Percentiles rank a stretch among this genome's conserved stretches.
Evolutionary conservation across 2,329 filamentous ascomycete genomes (phyloP).

Genomic region (Fusarium caatingaense): DNA sequence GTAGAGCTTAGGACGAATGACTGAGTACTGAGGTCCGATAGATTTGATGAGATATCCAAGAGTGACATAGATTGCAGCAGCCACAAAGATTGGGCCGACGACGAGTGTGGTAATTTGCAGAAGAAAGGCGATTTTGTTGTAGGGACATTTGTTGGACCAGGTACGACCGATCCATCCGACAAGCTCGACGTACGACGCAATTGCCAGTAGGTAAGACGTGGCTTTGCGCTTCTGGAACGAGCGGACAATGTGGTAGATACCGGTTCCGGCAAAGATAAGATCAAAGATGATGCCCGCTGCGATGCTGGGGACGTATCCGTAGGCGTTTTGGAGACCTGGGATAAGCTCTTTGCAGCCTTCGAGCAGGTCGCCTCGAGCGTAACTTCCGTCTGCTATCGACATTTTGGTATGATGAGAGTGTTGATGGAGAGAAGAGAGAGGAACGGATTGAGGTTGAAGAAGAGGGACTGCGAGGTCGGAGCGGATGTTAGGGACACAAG

Average conservation of each 20-base stretch:
- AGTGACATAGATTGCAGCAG: slow-evolving; percentile 62
- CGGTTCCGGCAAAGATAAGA: slow-evolving; percentile 27
- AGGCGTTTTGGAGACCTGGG: slow-evolving; percentile 34
- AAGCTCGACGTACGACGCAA: slow-evolving; percentile 50
- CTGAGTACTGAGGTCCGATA: slow-evolving; percentile 57
- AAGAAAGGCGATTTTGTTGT: slow-evolving; percentile 60
- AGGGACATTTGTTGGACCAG: slow-evolving; percentile 61
- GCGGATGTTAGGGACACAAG: background rate
- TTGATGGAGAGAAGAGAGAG: background rate
- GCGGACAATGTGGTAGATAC: slow-evolving; percentile 33
- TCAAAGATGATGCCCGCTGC: slow-evolving; percentile 37
- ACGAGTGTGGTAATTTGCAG: slow-evolving; percentile 62
- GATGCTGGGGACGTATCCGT: slow-evolving; percentile 38
- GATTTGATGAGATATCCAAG: slow-evolving; percentile 59
- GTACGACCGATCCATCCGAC: slow-evolving; percentile 62
- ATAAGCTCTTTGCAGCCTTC: slow-evolving; percentile 33
- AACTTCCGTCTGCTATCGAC: slow-evolving; percentile 28
- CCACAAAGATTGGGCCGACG: slow-evolving; percentile 61
- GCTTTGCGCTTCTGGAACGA: slow-evolving; percentile 37
- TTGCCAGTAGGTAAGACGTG: slow-evolving; percentile 34
- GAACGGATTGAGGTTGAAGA: background rate
- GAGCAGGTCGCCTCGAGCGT: slow-evolving; percentile 38
- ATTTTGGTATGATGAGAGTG: background rate
- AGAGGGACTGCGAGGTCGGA: background rate
- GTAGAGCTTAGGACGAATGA: slow-evolving; percentile 57